Evolutionary conservation across 805 yeast species (phyloP).

Genomic region (Saturnispora zaruensis): DNA sequence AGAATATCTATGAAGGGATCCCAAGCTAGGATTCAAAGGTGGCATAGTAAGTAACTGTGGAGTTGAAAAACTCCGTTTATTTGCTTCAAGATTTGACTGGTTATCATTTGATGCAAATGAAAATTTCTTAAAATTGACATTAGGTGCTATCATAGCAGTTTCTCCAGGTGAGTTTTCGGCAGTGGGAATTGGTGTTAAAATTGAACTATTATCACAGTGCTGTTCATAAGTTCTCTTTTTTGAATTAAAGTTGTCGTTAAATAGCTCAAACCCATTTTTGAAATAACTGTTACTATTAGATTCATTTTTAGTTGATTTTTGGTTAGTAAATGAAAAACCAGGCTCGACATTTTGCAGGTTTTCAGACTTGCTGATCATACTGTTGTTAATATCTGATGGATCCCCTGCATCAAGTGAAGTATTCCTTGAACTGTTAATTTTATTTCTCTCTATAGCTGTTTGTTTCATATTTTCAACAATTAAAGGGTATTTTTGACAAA

Average conservation of each 20-base stretch:
- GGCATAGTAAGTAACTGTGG: constrained; percentile 16
- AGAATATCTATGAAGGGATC: constrained; percentile 23
- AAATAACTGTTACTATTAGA: neutral
- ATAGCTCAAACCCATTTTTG: neutral
- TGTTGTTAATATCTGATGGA: neutral
- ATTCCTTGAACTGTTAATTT: constrained; percentile 20
- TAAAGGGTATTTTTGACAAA: constrained; percentile 50
- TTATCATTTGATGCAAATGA: constrained; percentile 1
- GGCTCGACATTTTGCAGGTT: neutral
- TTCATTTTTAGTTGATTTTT: neutral
- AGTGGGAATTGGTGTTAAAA: neutral
- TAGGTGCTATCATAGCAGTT: neutral
- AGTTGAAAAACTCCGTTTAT: neutral
- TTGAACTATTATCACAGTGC: neutral
- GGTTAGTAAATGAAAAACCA: neutral
- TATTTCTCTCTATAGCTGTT: constrained; percentile 48
- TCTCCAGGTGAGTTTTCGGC: neutral
- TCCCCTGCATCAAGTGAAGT: neutral
- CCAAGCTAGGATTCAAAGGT: constrained; percentile 21
- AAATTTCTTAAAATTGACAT: constrained; percentile 7
- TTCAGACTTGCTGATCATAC: neutral
- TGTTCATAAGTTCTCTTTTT: neutral
- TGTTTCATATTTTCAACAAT: constrained; percentile 50
- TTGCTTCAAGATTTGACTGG: neutral
- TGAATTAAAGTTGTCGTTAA: neutral